Evolutionary conservation across 169 alveolate genomes (phyloP).

Genomic region (Theileria orientalis): DNA sequence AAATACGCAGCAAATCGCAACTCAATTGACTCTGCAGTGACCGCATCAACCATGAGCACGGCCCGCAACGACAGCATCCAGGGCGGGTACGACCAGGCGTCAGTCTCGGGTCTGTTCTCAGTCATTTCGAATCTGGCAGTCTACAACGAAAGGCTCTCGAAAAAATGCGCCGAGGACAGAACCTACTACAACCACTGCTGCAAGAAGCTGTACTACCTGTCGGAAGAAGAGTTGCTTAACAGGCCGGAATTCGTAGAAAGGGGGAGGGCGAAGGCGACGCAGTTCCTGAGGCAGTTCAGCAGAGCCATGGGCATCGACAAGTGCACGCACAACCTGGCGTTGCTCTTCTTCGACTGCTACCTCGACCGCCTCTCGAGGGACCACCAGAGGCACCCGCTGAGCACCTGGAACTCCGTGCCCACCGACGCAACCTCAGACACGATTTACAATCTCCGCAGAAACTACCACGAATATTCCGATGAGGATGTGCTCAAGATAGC

Average conservation of each 20-base stretch:
- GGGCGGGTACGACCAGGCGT: background rate
- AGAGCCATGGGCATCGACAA: constrained; percentile 46
- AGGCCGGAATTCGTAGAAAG: constrained; percentile 13
- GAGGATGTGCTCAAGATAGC: constrained; percentile 32
- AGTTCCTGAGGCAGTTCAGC: constrained; percentile 29
- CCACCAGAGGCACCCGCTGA: background rate
- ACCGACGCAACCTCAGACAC: background rate
- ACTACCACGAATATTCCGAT: background rate
- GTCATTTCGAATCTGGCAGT: constrained; percentile 8
- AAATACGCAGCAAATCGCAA: background rate
- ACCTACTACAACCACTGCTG: constrained; percentile 24
- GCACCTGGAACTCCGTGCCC: background rate
- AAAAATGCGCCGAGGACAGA: constrained; percentile 40
- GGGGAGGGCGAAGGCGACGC: constrained; percentile 30
- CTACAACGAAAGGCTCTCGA: constrained; percentile 33
- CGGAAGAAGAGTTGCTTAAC: constrained; percentile 27
- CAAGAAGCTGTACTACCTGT: constrained; percentile 10
- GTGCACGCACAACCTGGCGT: constrained; percentile 51
- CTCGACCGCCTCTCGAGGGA: background rate
- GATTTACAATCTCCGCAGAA: background rate
- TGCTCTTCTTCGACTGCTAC: constrained; percentile 47
- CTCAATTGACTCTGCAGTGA: background rate
- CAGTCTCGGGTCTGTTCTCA: background rate
- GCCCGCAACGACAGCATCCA: background rate
- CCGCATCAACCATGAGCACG: background rate